Percentiles rank a stretch among this genome's conserved stretches.
Evolutionary conservation across 768 basidiomycete genomes (phyloP).

Genomic region (Termitomyces sp.): DNA sequence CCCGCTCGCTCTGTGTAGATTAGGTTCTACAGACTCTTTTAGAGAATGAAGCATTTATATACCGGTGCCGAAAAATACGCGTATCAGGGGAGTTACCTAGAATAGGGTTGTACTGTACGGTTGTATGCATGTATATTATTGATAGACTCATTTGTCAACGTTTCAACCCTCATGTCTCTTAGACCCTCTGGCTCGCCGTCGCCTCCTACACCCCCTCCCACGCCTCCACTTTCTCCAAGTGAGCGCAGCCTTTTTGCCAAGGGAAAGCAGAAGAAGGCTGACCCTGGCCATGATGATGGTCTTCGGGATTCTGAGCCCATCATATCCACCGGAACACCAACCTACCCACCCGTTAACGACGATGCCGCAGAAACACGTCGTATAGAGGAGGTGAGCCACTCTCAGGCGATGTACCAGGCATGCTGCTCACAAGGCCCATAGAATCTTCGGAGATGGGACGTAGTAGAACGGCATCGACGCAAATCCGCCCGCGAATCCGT

Average conservation of each 20-base stretch:
- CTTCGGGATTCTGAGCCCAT: slow-evolving; percentile 23
- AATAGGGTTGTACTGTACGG: not conserved
- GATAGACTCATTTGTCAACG: not conserved
- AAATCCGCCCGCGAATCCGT: slow-evolving; percentile 61
- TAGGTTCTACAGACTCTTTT: slow-evolving; percentile 9
- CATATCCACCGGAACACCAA: slow-evolving; percentile 12
- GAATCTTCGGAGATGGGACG: slow-evolving; percentile 77
- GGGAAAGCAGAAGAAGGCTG: slow-evolving; percentile 20
- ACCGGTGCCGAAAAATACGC: not conserved
- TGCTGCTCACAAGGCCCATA: slow-evolving; percentile 22
- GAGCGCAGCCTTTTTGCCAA: slow-evolving; percentile 24
- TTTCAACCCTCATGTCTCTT: slow-evolving; percentile 15
- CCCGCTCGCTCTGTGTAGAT: slow-evolving; percentile 1
- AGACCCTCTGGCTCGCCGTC: slow-evolving; percentile 19
- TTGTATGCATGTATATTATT: not conserved
- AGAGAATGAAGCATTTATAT: not conserved
- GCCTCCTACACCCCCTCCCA: slow-evolving; percentile 30
- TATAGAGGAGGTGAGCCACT: slow-evolving; percentile 57
- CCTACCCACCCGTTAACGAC: slow-evolving; percentile 66
- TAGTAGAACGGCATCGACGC: slow-evolving; percentile 68
- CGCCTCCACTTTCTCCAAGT: slow-evolving; percentile 32
- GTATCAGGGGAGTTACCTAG: not conserved
- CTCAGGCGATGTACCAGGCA: not conserved
- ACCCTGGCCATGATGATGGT: slow-evolving; percentile 18
- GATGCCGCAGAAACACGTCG: slow-evolving; percentile 62